These are phyloP conservation scores for Vicia faba DNA, from an alignment of 306 rosid species.

Conservation along the genomic window DNA sequence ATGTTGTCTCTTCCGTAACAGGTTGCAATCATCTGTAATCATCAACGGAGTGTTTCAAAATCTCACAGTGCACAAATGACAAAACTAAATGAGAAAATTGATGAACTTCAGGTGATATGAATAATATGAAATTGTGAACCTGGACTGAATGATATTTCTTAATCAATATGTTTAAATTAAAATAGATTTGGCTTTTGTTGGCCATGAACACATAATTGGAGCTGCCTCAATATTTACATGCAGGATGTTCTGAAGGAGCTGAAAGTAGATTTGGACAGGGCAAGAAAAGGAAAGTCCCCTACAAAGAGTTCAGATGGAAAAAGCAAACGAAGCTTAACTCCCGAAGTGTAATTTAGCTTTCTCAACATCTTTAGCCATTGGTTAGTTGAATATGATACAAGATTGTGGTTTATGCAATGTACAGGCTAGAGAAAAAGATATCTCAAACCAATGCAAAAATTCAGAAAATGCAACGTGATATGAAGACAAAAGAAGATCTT, in stretches of 20 bases:
- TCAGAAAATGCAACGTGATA: conserved; percentile 78
- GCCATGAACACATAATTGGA: conserved; percentile 25
- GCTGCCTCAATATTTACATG: conserved; percentile 36
- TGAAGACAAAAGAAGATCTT: conserved; percentile 87
- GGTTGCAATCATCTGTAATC: conserved; percentile 99
- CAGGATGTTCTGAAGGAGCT: conserved; percentile 82
- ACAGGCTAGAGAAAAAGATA: conserved; percentile 85
- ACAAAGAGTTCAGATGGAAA: conserved; percentile 77
- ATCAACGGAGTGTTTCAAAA: conserved; percentile 96
- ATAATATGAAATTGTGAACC: conserved; percentile 26
- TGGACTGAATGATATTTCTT: conserved; percentile 26
- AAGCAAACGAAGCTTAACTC: conserved; percentile 65
- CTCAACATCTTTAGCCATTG: conserved; percentile 24
- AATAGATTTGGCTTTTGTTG: conserved; percentile 15
- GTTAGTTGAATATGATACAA: conserved; percentile 30
- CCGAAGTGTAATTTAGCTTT: conserved; percentile 69
- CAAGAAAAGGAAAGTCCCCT: conserved; percentile 84
- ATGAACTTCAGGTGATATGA: conserved; percentile 75
- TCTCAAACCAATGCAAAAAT: conserved; percentile 72
- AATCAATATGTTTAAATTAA: conserved; percentile 25
- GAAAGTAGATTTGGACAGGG: conserved; percentile 82
- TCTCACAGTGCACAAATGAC: conserved; percentile 83
- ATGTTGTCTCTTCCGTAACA: conserved; percentile 43
- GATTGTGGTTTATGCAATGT: conserved; percentile 27
- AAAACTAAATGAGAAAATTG: conserved; percentile 71